Base-by-base conservation (phyloP, 2,329 filamentous ascomycete genomes). In the Epichloe sylvatica region DNA sequence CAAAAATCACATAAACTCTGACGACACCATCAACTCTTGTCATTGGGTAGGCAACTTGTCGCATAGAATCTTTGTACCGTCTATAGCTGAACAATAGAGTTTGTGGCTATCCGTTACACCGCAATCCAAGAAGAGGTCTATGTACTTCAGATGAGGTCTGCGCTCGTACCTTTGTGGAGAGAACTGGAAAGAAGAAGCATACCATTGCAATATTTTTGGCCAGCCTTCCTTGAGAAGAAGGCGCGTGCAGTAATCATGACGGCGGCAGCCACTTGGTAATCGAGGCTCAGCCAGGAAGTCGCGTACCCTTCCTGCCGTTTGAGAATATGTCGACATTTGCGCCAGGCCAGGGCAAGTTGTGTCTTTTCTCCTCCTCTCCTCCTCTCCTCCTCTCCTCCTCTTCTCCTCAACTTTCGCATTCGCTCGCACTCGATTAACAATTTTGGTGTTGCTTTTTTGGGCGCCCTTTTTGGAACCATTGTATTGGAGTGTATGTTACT, bases 401-500 rank as follows among this genome's bases (percentile, higher is more conserved):
- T 33, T 12, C 13, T 44, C 9, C 33, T 7, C 15, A 33, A 51
- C 37, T 47, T 42, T 45, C 30, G 44, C 43, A 46, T 17, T 25
- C 35, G n/a, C 46, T 42, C 45, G 21, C 35, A 30, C 45, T n/a
- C 45, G 15, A 33, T 33, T 30, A 38, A 39, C 21, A 46, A 39
- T 45, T 36, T 43, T 45, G 47, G 35, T 38, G 35, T 49, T 41
- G 33, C 42, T 37, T 37, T 37, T 47, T 45, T 50, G 15, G 19
- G 33, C 11, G 4, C 13, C 17, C 35, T 50, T 56, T 55, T 57
- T 54, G 47, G 45, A 46, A 47, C 46, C 49, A 36, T 54, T 54
- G 57, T 38, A 12, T 62, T 61, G 59, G 54, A 51, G 54, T 50
- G 49, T 53, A 60, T 57, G 46, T 54, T 59, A 55, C 45, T 38